Evolutionary conservation across 768 basidiomycete species (phyloP).

Genomic region (Pleurotus citrinopileatus): DNA sequence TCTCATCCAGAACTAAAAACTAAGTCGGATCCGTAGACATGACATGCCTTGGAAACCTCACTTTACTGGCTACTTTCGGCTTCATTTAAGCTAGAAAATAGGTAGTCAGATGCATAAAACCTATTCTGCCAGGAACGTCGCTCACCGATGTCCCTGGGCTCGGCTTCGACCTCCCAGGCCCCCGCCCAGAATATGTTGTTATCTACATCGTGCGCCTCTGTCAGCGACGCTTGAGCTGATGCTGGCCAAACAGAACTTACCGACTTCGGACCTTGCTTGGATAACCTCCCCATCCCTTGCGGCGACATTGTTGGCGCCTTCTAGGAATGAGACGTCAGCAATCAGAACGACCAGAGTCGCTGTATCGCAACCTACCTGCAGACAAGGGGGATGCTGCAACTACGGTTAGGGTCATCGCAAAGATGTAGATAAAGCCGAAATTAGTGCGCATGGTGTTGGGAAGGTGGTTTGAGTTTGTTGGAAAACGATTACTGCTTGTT

Average conservation of each 20-base stretch:
- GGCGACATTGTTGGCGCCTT: not conserved
- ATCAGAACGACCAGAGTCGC: not conserved
- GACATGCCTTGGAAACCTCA: no score
- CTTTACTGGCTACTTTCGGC: no score
- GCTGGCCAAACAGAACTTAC: not conserved
- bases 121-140: not conserved
- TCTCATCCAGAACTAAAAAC: no score
- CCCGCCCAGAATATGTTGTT: not conserved
- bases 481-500: not conserved
- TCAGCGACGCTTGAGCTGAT: not conserved
- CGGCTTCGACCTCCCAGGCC: not conserved
- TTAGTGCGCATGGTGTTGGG: not conserved
- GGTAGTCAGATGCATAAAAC: no score
- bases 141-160: not conserved
- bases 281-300: not conserved
- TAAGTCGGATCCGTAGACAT: no score
- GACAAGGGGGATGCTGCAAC: not conserved
- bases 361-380: not conserved
- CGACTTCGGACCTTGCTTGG: not conserved
- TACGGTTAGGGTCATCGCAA: not conserved
- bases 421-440: not conserved
- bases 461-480: not conserved
- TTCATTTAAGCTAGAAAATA: no score
- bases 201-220: not conserved
- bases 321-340: not conserved